Conservation (phyloP, 345 rosid species). For the rapeseed (Brassica napus) region DNA sequence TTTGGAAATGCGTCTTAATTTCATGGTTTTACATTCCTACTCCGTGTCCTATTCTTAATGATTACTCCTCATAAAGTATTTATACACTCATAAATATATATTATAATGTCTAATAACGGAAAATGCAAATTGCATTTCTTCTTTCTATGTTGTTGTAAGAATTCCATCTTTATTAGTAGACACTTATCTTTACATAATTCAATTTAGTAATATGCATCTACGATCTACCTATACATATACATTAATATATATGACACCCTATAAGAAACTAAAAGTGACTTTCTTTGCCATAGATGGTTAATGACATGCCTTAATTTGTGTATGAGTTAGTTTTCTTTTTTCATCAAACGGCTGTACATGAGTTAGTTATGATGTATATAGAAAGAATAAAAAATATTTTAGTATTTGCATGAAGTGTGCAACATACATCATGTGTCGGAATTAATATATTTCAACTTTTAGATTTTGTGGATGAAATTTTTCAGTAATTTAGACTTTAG, state of each 20-base stretch:
- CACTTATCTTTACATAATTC: neutral
- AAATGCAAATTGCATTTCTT: conserved; percentile 6
- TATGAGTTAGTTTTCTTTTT: neutral
- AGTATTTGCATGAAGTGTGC: neutral
- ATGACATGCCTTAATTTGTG: neutral
- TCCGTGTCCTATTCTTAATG: neutral
- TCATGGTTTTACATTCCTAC: neutral
- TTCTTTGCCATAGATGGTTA: conserved; percentile 10
- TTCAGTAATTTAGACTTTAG: neutral
- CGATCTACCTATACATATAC: conserved; percentile 3
- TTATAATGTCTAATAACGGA: neutral
- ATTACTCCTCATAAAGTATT: neutral
- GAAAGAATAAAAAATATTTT: neutral
- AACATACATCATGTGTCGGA: neutral
- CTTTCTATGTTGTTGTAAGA: neutral
- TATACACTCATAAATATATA: neutral
- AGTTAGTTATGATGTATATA: neutral
- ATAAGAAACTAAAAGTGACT: conserved; percentile 3
- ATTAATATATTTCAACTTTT: neutral
- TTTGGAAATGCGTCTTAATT: conserved; percentile 15
- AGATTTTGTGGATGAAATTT: neutral
- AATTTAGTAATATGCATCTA: conserved; percentile 7
- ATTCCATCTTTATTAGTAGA: conserved; percentile 3
- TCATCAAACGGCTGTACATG: neutral
- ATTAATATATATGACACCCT: neutral